These are phyloP conservation scores for Ashbya aceris DNA, from an alignment of 1,139 yeast genomes.

Conservation along the genomic window DNA sequence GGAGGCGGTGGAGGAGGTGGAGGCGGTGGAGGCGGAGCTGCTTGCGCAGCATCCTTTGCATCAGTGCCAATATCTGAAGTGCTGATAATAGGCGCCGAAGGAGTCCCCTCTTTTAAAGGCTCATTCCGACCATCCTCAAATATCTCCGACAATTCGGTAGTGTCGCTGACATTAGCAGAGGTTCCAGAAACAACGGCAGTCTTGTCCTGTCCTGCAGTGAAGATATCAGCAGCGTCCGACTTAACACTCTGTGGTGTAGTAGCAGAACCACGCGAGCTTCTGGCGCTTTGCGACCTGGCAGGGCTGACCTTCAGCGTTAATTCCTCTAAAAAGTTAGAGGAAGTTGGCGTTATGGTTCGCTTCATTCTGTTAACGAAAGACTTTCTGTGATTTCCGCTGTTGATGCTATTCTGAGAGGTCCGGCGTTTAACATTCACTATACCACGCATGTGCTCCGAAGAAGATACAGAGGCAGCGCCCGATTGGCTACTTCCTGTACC, in stretches of 20 bases:
- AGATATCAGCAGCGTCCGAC: not conserved
- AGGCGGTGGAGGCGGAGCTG: not conserved
- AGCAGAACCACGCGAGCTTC: not conserved
- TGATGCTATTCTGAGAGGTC: constrained; percentile 4
- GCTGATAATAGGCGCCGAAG: not conserved
- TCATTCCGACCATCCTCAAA: not conserved
- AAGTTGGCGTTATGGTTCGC: constrained; percentile 13
- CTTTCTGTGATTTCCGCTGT: constrained; percentile 17
- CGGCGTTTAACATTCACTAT: constrained; percentile 1
- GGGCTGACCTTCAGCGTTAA: constrained; percentile 41
- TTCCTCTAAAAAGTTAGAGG: constrained; percentile 41
- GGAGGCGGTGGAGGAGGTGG: not conserved
- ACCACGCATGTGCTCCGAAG: not conserved
- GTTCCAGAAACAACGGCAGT: constrained; percentile 1
- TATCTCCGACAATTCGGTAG: not conserved
- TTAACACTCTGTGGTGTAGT: not conserved
- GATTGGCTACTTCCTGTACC: constrained; percentile 21
- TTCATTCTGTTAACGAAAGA: constrained; percentile 27
- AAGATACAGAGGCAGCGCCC: constrained; percentile 1
- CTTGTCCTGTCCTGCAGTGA: too few relatives aligned
- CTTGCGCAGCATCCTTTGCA: not conserved
- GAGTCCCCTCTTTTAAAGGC: not conserved
- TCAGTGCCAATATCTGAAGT: not conserved
- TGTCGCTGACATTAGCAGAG: not conserved
- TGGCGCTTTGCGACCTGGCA: constrained; percentile 2